A percentile compares a stretch with the other conserved stretches of the same genome.
phyloP scores from a whole-genome alignment of 1,139 yeast species.

The Yamadazyma siamensis region DNA sequence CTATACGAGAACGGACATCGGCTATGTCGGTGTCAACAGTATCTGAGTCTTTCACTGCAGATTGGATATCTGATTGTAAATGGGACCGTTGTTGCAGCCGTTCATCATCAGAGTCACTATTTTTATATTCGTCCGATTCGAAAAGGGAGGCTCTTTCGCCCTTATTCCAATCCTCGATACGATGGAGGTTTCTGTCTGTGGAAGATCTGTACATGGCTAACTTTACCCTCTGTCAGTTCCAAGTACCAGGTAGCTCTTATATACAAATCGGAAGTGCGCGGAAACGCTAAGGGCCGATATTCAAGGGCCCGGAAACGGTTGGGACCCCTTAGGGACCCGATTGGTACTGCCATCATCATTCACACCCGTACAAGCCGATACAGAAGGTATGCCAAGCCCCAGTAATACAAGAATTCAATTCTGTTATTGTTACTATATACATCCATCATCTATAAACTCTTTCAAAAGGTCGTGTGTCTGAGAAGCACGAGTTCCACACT shows the following conservation, averaged over 20 bases:
- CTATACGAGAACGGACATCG: slow-evolving; percentile 8
- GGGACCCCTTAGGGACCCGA: too few relatives aligned
- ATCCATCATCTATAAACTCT: slow-evolving; percentile 76
- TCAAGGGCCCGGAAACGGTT: too few relatives aligned
- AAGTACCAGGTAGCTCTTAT: too few relatives aligned
- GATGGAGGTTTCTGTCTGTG: slow-evolving; percentile 21
- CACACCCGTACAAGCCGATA: too few relatives aligned
- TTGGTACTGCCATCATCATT: too few relatives aligned
- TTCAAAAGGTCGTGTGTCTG: slow-evolving; percentile 95
- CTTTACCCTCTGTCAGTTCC: too few relatives aligned
- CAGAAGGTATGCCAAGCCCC: too few relatives aligned
- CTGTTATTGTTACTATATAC: too few relatives aligned
- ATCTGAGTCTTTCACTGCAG: background rate
- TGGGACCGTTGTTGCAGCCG: background rate
- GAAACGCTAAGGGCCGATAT: too few relatives aligned
- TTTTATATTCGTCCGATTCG: slow-evolving; percentile 19
- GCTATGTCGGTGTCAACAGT: slow-evolving; percentile 8
- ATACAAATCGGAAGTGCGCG: too few relatives aligned
- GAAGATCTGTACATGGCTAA: slow-evolving; percentile 9
- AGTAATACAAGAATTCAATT: too few relatives aligned
- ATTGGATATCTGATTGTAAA: background rate
- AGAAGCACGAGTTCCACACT: slow-evolving; percentile 91
- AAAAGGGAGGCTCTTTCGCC: slow-evolving; percentile 21
- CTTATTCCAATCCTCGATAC: slow-evolving; percentile 19
- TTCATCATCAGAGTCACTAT: slow-evolving; percentile 9